These are phyloP conservation scores for Pistacia atlantica DNA, from an alignment of 345 rosid species.

Conservation along the genomic window DNA sequence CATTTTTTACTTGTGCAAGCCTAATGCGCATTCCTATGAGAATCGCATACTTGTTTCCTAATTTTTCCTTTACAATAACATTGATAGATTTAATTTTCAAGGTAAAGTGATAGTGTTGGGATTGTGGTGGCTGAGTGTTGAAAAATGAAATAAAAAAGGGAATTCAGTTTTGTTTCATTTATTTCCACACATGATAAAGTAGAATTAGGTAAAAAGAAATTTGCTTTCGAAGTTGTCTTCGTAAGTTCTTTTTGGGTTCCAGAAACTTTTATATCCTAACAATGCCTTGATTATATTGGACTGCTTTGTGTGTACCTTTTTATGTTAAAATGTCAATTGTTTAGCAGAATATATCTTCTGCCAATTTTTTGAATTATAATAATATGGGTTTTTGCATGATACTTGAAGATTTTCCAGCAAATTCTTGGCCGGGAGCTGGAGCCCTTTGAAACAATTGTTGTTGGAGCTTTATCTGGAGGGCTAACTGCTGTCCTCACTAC, in stretches of 20 bases:
- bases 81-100: not conserved
- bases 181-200: not conserved
- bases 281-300: not conserved
- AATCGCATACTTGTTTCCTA: not conserved
- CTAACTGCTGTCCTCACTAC: slow-evolving; percentile 88
- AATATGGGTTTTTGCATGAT: slow-evolving; percentile 4
- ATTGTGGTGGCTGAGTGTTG: not conserved
- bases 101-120: not conserved
- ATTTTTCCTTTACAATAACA: not conserved
- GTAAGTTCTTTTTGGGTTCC: not conserved
- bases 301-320: not conserved
- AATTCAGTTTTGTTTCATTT: not conserved
- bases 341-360: not conserved
- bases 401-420: slow-evolving; percentile 65
- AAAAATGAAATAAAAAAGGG: not conserved
- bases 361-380: not conserved
- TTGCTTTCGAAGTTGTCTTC: not conserved
- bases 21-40: not conserved
- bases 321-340: not conserved
- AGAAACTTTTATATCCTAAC: not conserved
- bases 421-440: slow-evolving; percentile 80
- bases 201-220: not conserved
- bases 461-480: slow-evolving; percentile 96
- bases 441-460: slow-evolving; percentile 87
- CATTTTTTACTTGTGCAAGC: not conserved